Percentiles rank a stretch among this genome's conserved stretches.
These are phyloP conservation scores for Ogataea saltuana DNA, from an alignment of 805 yeast species.

Conservation along the genomic window DNA sequence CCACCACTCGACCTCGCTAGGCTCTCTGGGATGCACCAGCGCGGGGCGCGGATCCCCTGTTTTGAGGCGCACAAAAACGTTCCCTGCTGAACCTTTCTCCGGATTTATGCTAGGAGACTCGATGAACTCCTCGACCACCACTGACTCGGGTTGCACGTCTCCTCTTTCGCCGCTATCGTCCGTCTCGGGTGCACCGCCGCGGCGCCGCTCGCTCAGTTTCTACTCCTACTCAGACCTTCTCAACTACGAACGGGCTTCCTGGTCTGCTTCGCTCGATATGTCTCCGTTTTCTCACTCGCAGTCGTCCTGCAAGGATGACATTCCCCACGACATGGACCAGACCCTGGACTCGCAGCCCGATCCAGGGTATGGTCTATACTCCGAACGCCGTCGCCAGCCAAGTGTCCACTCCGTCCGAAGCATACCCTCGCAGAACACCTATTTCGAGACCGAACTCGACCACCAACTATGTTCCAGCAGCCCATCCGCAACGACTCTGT, in stretches of 20 bases:
- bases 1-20: constrained; percentile 15
- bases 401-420: not conserved
- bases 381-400: not conserved
- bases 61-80: constrained; percentile 12
- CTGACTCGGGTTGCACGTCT: not conserved
- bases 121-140: not conserved
- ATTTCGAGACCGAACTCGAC: constrained; percentile 1
- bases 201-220: constrained; percentile 34
- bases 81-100: constrained; percentile 4
- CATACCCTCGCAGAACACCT: not conserved
- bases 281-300: constrained; percentile 3
- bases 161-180: constrained; percentile 3
- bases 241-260: constrained; percentile 27
- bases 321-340: constrained; percentile 17
- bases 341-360: no score
- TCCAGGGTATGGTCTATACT: no score
- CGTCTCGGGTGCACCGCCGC: not conserved
- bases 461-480: not conserved
- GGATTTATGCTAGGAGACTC: constrained; percentile 7
- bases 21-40: constrained; percentile 1
- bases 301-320: constrained; percentile 7
- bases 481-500: no score
- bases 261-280: not conserved
- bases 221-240: constrained; percentile 36
- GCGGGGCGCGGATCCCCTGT: constrained; percentile 6